Base-by-base conservation (phyloP, 73 alveolate genomes). In the Urostyla sp. region DNA sequence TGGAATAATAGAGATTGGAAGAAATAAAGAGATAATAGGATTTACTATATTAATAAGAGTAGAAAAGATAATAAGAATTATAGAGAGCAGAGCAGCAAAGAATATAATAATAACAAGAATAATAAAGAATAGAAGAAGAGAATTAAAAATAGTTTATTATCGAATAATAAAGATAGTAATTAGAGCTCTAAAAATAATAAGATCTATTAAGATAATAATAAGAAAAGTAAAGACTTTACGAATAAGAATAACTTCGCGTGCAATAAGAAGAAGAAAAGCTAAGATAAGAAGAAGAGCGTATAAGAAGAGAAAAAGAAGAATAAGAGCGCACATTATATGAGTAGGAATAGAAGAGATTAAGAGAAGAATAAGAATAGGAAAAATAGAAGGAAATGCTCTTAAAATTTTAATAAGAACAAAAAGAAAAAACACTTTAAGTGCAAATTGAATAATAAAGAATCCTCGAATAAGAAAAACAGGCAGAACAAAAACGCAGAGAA, bases 31-130 rank as follows among this genome's bases (percentile, higher is more conserved):
- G 27, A 56, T 21, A 56, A 56, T 40, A 56, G 59, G 10, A 31
- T 40, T n/a, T 56, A 21, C 27, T 11, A 5, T 16, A 18, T 49
- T 26, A 34, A 34, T 32, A 60, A 56, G 16, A 60, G 58, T 18
- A 59, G 23, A 52, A 59, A 59, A 59, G 63, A 36, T 31, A 4
- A 59, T 52, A 52, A 26, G 57, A 59, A 20, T 4, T 13, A 55
- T 18, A 27, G 27, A 55, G 73, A 55, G 18, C 6, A 18, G 7
- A 7, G 52, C 35, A 50, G 31, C 24, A 10, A 55, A 26, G 20
- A 6, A 27, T 21, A 26, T 23, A 27, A 36, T 4, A 32, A 55
- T 5, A 8, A 55, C 50, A 4, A 6, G 48, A 23, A 27, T 48
- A 55, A 48, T 7, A 27, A 24, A 18, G 10, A 27, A 13, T 4